Base-by-base conservation (phyloP, 768 basidiomycete species). In the Tylopilus rubrobrunneus region DNA sequence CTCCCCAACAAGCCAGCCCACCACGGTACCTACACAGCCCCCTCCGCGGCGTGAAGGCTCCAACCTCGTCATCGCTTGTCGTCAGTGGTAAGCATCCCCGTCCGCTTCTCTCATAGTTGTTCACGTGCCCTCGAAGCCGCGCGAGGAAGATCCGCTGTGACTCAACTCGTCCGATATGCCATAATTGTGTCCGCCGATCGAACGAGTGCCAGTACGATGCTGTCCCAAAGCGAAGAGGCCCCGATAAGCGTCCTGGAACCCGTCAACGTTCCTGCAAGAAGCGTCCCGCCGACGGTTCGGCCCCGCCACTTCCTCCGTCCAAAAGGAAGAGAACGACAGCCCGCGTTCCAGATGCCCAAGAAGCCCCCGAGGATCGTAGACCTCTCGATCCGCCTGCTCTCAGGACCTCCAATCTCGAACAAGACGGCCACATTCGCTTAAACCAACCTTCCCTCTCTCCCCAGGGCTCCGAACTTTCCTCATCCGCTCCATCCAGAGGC, bases 251-350 rank as follows among this genome's bases (percentile, higher is more conserved):
- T 63, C 89, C 89, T 54, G 89, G 89, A 28, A 90, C 88, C 53
- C 81, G 89, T 57, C 86, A 89, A 67, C 79, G 89, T 61, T 86
- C 85, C 52, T 90, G 87, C 78, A 91, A 91, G 82, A 91, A 89
- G 76, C 77, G 87, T 54, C 78, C 81, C 34, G 71, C 76, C 34
- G 78, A 80, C 49, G 72, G 78, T 36, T 83, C 84, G 57, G 79
- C 75, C 49, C 73, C 78, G 57, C 73, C 68, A 49, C 66, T 76
- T 15, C 77, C 81, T 53, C 73, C 79, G 52, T 67, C 77, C 47
- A 85, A 85, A 70, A 77, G 81, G 64, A 82, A 78, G 66, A 75
- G 78, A 54, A 74, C 73, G 23, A 50, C 56, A 1, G 60, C 69
- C 51, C 67, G 62, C 48, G 45, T 64, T 49, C 56, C 71, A 43